Base-by-base conservation (phyloP, 1,284 basidiomycete species). In the Malassezia slooffiae region DNA sequence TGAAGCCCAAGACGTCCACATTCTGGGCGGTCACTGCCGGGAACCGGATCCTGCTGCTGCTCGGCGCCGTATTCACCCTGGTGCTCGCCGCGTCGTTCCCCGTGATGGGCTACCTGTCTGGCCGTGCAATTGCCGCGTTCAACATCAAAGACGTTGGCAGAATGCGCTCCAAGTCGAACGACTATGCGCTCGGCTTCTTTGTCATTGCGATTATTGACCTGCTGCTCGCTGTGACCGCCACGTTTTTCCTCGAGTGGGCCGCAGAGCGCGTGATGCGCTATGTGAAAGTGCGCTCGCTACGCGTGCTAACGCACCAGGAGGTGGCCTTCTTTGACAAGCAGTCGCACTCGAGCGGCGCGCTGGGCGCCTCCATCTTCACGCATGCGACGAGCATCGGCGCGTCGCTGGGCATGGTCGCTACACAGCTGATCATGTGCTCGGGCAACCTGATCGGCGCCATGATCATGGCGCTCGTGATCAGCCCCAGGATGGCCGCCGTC, bases 391-490 rank as follows among this genome's bases (percentile, higher is more conserved):
- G 70, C 30, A 63, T 73, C n/a, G 70, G 68, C 5, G 57, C 54
- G 4, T 63, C 70, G 9, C 56, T 70, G 13, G 73, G 72, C 17
- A 48, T 73, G 8, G 62, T 73, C n/a, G 53, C 70, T 19, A 60
- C 61, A 6, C 71, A 72, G 45, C 41, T 72, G 23, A 43, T 74
- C 34, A 66, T 65, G 22, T 44, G 54, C 17, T 19, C 45, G 13
- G 54, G 49, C 45, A 70, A 71, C 43, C 45, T 74, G 4, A 2
- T 71, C 13, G 72, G 70, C 22, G 62, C 70, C 6, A 43, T 71
- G 28, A 60, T 72, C 34, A 58, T 73, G 27, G 66, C 65, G 5
- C 59, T 74, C 19, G 50, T 66, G n/a, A 57, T 73, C 27, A 57
- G 55, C 32, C 72, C 72, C 70, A 55, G 58, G 38, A 43, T 69